Evolutionary conservation across 148 eudicot species (phyloP), one percentile per base, ranked within the genome.

Genomic region (Fagopyrum tataricum): DNA sequence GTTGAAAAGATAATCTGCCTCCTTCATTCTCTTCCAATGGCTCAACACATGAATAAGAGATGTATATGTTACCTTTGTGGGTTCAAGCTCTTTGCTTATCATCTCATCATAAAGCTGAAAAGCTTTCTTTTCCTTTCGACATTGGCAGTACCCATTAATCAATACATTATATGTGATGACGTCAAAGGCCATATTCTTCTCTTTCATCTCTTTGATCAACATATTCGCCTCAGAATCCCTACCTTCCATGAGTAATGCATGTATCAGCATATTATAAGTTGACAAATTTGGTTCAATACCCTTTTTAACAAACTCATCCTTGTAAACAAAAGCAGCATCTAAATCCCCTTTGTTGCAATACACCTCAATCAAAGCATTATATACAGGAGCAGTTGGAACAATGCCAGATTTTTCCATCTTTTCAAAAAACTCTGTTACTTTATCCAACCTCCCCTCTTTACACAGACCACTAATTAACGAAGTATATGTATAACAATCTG

Each of bases 31-130:
- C 75, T 75, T 79, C n/a, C 80, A 61, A 72, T 87, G 86, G 79
- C 86, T 82, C 81, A 91, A 78, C 20, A 87, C 87, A 78, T 85
- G 76, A 18, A 91, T 84, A 75, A 89, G 87, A 37, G 91, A 87
- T n/a, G 97, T 91, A 74, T 91, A 91, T 37, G 93, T 91, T 73
- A 83, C 83, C 69, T 73, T 80, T 10, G 91, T 83, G 67, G 97
- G 93, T 66, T 83, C 81, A 81, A 89, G 79, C 58, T 86, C 81
- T 73, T 77, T 82, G 40, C 52, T 77, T 75, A 86, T 40, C 93
- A 91, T 87, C 78, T 89, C 90, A 74, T 91, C 89, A 53, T 73
- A 82, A 31, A 89, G 79, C 41, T 71, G 74, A 74, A 91, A 84
- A 26, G 91, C 97, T 76, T 81, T 82, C 76, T 76, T 81, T 6